These are phyloP conservation scores for Domatiomyces catenatus DNA, from an alignment of 2,329 filamentous ascomycete species.

Conservation along the genomic window DNA sequence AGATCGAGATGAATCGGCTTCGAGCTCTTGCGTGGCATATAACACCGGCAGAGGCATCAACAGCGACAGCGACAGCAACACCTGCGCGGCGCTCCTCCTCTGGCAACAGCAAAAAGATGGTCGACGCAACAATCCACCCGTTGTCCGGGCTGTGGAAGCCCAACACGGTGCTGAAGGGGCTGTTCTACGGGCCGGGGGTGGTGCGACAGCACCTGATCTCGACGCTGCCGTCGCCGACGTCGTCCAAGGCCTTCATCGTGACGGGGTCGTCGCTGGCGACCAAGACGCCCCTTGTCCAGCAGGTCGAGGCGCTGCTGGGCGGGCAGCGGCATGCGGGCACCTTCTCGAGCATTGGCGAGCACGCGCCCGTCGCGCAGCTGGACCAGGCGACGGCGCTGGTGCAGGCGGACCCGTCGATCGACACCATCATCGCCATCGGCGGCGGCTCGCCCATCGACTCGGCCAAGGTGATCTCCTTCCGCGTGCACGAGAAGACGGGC, in stretches of 20 bases:
- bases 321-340: conserved; percentile 35
- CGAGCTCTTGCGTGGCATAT: background rate
- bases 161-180: conserved; percentile 30
- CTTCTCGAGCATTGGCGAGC: conserved; percentile 40
- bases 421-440: conserved; percentile 41
- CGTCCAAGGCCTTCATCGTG: conserved; percentile 42
- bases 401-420: conserved; percentile 30
- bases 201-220: conserved; percentile 34
- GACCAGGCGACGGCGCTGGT: conserved; percentile 37
- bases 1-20: background rate
- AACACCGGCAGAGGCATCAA: background rate
- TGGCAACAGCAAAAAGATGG: conserved; percentile 3
- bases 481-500: conserved; percentile 25
- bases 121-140: conserved; percentile 22
- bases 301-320: conserved; percentile 35
- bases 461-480: conserved; percentile 33
- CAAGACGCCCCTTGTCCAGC: conserved; percentile 38
- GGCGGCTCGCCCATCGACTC: conserved; percentile 41
- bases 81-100: background rate
- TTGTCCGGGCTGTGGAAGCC: conserved; percentile 37
- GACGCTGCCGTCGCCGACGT: conserved; percentile 23
- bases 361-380: conserved; percentile 39
- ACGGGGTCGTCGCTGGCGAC: conserved; percentile 39
- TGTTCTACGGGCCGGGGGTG: conserved; percentile 36
- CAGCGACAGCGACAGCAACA: no score